These are phyloP conservation scores for Colletotrichum trifolii DNA, from an alignment of 2,329 filamentous ascomycete species.

Conservation along the genomic window DNA sequence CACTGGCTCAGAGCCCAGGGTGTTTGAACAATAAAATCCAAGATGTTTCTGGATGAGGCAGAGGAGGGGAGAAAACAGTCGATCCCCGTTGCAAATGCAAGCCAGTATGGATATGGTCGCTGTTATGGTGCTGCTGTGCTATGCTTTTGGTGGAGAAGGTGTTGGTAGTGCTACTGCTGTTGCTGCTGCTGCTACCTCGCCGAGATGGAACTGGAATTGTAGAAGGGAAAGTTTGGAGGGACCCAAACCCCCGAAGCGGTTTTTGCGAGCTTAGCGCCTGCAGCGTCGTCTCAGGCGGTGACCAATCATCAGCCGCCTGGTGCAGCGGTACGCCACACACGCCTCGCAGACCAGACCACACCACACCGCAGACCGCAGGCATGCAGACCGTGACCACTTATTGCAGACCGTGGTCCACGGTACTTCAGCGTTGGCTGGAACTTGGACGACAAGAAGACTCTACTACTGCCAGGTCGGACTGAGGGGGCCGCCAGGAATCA, in stretches of 20 bases:
- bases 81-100: conserved; percentile 2
- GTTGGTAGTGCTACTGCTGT: background rate
- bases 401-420: conserved; percentile 18
- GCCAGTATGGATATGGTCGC: background rate
- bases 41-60: too few relatives aligned
- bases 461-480: background rate
- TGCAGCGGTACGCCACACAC: conserved; percentile 43
- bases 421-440: too few relatives aligned
- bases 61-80: background rate
- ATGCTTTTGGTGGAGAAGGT: background rate
- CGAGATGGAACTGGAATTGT: conserved; percentile 30
- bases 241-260: conserved; percentile 40
- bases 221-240: conserved; percentile 30
- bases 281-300: conserved; percentile 41
- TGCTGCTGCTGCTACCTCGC: conserved; percentile 4
- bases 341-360: conserved; percentile 31
- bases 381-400: background rate
- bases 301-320: conserved; percentile 46
- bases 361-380: conserved; percentile 11
- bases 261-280: conserved; percentile 43
- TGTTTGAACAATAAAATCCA: background rate
- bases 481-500: conserved; percentile 13
- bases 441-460: too few relatives aligned
- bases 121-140: conserved; percentile 2
- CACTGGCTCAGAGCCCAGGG: conserved; percentile 7